These are phyloP conservation scores for Metrosideros polymorpha DNA, from an alignment of 441 rosid species.

Conservation along the genomic window DNA sequence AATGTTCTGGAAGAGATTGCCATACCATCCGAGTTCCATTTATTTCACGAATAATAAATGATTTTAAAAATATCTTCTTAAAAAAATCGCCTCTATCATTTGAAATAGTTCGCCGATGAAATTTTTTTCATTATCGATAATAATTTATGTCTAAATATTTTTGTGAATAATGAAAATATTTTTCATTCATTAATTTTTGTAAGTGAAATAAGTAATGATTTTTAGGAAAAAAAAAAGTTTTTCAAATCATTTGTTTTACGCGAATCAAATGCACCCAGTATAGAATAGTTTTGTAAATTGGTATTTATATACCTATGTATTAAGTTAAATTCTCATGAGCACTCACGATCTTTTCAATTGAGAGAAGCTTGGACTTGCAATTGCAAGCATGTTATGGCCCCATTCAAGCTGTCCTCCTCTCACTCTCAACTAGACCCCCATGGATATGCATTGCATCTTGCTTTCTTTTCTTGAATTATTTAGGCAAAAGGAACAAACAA, in stretches of 20 bases:
- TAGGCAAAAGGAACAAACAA: neutral
- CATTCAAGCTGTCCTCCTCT: neutral
- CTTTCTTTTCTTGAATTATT: neutral
- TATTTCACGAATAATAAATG: fast-evolving
- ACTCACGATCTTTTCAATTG: neutral
- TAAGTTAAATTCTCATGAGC: neutral
- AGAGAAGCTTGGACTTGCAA: neutral
- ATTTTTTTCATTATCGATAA: no score
- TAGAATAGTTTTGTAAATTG: neutral
- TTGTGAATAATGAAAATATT: no score
- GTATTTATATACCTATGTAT: neutral
- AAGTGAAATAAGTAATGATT: neutral
- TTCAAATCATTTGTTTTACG: neutral
- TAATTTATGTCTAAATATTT: no score
- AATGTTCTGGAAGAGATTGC: fast-evolving
- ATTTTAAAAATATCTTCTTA: neutral
- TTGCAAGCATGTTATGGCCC: neutral
- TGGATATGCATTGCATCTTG: neutral
- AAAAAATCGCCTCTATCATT: fast-evolving
- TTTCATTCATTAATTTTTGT: neutral
- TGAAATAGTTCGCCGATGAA: neutral
- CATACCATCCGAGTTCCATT: no score
- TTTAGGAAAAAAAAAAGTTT: neutral
- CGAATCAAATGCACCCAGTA: neutral
- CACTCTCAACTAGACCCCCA: neutral